Evolutionary conservation across 2,329 filamentous ascomycete genomes (phyloP).

Genomic region (Sarocladium strictum): DNA sequence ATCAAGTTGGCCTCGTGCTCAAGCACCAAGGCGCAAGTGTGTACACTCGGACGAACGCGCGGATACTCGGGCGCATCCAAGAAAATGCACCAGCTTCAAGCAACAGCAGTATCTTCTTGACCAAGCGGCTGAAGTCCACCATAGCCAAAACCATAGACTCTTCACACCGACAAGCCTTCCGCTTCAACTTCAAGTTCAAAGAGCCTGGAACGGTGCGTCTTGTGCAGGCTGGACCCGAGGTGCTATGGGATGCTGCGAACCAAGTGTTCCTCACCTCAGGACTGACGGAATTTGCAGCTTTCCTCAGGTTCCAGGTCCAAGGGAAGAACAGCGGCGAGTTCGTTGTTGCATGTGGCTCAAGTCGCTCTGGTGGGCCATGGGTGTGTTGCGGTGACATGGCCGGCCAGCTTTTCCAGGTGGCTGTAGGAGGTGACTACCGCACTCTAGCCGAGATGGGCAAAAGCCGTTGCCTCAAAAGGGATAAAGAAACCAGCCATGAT

Average conservation of each 20-base stretch:
- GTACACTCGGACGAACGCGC: neutral
- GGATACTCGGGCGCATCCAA: neutral
- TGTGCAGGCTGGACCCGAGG: neutral
- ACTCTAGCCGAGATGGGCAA: neutral
- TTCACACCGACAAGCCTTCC: neutral
- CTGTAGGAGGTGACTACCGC: neutral
- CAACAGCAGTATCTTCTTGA: neutral
- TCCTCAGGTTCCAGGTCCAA: neutral
- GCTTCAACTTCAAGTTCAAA: neutral
- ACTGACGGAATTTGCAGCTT: neutral
- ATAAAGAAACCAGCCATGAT: neutral
- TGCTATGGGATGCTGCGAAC: neutral
- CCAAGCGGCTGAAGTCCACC: neutral
- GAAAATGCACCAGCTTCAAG: neutral
- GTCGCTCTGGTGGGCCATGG: neutral
- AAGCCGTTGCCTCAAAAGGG: neutral
- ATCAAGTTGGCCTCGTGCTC: neutral
- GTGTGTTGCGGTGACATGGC: neutral
- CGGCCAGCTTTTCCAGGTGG: neutral
- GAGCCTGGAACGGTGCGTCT: neutral
- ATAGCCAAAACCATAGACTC: neutral
- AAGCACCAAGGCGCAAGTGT: neutral
- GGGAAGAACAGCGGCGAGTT: neutral
- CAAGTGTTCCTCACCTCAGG: neutral
- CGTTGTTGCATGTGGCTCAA: neutral